Evolutionary conservation across 768 basidiomycete species (phyloP), one percentile per base, ranked within the genome.

Genomic region (Boletus rubroflammeus): DNA sequence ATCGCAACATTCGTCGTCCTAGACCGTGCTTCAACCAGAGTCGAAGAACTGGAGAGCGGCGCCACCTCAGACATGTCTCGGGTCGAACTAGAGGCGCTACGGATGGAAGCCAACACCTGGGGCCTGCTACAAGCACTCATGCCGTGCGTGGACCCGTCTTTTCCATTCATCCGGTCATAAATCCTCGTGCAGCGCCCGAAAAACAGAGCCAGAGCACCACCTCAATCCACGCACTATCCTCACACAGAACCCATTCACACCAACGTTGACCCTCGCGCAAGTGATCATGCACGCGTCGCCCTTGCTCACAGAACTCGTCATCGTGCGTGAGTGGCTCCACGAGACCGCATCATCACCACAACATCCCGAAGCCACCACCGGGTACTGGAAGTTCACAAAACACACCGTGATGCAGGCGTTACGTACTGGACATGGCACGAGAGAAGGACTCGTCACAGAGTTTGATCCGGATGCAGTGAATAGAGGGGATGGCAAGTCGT

Each of bases 271-370:
- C 0, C 78, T 94, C 26, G 88, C 87, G 0, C 85, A 90, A 64
- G 79, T 83, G 3, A 81, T 90, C 47, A 79, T 94, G 76, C 71
- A 80, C 45, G 71, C 81, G 3, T 89, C 85, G 0, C 82, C 81
- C 0, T 76, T 86, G 2, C 82, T 93, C 34, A 71, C 81, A 0
- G 91, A 92, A 56, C 88, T 93, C 51, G 76, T 90, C 43, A 83
- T 88, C 41, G 84, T 93, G 8, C 82, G 88, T n/a, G 90, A 93
- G 67, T 94, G 92, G 92, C 76, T 93, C 1, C 88, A 92, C 57
- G 88, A 90, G 39, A 86, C 81, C 0, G 87, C 89, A 0, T 80
- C 83, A 0, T 53, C 76, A n/a, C 80, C 81, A 0, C 69, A 75
- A 29, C 76, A 78, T 40, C 85, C 86, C 1, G 91, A 89, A 62